These are phyloP conservation scores for Emergomyces africanus DNA, from an alignment of 2,329 filamentous ascomycete species.

Conservation along the genomic window DNA sequence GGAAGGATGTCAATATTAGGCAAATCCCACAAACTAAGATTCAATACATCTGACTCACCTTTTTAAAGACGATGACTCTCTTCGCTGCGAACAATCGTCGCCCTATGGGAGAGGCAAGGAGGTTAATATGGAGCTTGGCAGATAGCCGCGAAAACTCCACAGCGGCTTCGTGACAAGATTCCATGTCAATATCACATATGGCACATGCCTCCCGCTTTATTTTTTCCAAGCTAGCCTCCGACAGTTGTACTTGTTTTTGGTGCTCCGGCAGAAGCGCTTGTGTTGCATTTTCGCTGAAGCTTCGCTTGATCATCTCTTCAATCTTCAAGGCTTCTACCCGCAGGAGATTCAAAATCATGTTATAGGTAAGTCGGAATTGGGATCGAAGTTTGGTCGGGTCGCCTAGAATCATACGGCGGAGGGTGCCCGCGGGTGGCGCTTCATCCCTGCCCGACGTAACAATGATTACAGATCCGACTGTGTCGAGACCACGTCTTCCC, in stretches of 20 bases:
- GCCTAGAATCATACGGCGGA: conserved; percentile 90
- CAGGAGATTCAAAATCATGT: conserved; percentile 95
- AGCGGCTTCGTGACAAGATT: conserved; percentile 66
- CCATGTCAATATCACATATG: conserved; percentile 69
- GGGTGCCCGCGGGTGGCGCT: conserved; percentile 68
- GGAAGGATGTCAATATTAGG: conserved; percentile 1
- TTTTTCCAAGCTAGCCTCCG: conserved; percentile 81
- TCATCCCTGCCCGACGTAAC: conserved; percentile 71
- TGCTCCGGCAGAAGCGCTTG: conserved; percentile 90
- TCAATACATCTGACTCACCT: conserved; percentile 24
- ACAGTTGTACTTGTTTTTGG: conserved; percentile 84
- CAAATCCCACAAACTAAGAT: conserved; percentile 12
- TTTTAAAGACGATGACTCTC: conserved; percentile 70
- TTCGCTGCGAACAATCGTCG: conserved; percentile 64
- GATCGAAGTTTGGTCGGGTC: conserved; percentile 91
- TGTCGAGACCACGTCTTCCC: conserved; percentile 81
- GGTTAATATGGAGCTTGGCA: conserved; percentile 60
- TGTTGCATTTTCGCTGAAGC: conserved; percentile 95
- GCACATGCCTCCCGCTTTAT: conserved; percentile 75
- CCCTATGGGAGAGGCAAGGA: conserved; percentile 70
- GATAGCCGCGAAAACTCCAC: conserved; percentile 73
- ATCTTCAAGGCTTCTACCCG: conserved; percentile 96
- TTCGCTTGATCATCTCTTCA: conserved; percentile 99
- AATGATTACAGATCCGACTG: conserved; percentile 88
- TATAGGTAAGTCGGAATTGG: conserved; percentile 95